A percentile compares a stretch with the other conserved stretches of the same genome.
Evolutionary conservation across 345 rosid genomes (phyloP).

Genomic region (Ceriops zippeliana): DNA sequence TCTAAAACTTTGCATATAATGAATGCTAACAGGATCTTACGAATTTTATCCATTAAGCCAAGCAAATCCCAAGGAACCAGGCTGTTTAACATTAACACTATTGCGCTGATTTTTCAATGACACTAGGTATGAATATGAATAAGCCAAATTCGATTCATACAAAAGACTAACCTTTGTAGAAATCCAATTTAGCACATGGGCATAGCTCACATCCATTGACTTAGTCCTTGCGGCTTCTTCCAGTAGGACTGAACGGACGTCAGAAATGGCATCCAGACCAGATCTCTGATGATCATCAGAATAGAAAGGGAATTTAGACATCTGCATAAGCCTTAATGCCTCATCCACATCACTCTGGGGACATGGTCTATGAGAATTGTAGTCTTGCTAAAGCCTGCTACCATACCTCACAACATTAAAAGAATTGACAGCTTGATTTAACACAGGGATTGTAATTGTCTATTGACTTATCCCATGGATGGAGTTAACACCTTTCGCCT

Average conservation of each 20-base stretch:
- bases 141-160: slow-evolving; percentile 6
- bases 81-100: too few species aligned
- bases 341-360: slow-evolving; percentile 97
- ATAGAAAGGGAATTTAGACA: slow-evolving; percentile 94
- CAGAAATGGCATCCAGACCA: slow-evolving; percentile 96
- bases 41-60: too few species aligned
- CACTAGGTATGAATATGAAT: slow-evolving; percentile 3
- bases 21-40: too few species aligned
- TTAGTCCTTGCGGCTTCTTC: slow-evolving; percentile 93
- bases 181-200: slow-evolving; percentile 92
- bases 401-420: slow-evolving; percentile 9
- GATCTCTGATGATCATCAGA: slow-evolving; percentile 83
- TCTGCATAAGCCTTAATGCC: slow-evolving; percentile 92
- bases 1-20: too few species aligned
- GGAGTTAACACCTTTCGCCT: not conserved
- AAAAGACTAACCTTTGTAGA: slow-evolving; percentile 75
- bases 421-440: not conserved
- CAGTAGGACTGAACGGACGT: slow-evolving; percentile 82
- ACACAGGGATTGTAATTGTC: not conserved
- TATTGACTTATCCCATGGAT: too few species aligned
- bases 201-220: slow-evolving; percentile 72
- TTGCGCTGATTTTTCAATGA: not conserved
- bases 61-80: too few species aligned
- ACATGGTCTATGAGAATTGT: slow-evolving; percentile 83
- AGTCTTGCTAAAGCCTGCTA: slow-evolving; percentile 90